Base-by-base conservation (phyloP, 2,329 filamentous ascomycete genomes). In the Boeremia exigua region DNA sequence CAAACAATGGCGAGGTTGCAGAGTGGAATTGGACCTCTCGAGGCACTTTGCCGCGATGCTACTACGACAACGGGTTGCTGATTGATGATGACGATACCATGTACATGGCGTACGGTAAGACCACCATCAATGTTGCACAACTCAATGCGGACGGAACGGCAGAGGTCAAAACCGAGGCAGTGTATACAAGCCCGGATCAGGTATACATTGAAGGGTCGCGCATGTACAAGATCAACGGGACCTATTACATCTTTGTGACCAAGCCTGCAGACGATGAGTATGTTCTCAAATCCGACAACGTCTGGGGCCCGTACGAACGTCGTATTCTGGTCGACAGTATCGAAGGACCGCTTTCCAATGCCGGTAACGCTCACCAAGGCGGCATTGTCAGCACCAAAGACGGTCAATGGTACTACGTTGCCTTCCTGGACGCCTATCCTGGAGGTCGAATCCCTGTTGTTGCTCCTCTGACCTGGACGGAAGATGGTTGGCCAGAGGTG, bases 51-150 rank as follows among this genome's bases (percentile, higher is more conserved):
- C 69, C 70, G 0, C 76, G 66, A 1, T 87, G 84, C 68, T 85
- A 83, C 62, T 87, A 87, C 60, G 84, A 87, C 66, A 79, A 75
- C 15, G 83, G 85, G 0, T 68, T 87, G 0, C 67, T 86, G n/a
- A 78, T 87, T 30, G 84, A 86, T 45, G 81, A 84, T 23, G 79
- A 86, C 29, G 84, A 86, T 53, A 82, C 79, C 0, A 82, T 86
- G 77, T 87, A 86, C 47, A 79, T 87, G 0, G 81, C 78, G 0
- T 85, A 84, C 60, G 84, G 83, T 4, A 79, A 76, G 42, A 78
- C 70, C 0, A 74, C 80, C 2, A 78, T 86, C 47, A 72, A 59
- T 8, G 78, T 87, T 1, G 80, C 84, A 1, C 78, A 84, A 62
- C 74, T 87, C 2, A 78, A 78, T 14, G 57, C 68, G 0, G 81